Evolutionary conservation across 164 flowering plant genomes (phyloP), one percentile per base, ranked within the genome.

Genomic region (Cinnamomum micranthum): DNA sequence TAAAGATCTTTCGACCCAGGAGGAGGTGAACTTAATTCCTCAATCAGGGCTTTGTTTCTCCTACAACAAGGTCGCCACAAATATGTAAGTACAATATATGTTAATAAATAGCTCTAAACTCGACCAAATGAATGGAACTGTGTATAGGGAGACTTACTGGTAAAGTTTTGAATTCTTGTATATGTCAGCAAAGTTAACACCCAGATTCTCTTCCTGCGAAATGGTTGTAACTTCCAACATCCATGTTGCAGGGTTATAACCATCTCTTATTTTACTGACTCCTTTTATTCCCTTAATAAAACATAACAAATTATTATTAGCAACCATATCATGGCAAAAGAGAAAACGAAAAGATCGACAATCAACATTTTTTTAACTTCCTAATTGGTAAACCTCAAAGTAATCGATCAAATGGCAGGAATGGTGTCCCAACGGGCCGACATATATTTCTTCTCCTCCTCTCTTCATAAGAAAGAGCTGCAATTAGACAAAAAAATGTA

Each of bases 211-310:
- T 65, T 85, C 88, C 73, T 85, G 86, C 51, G 82, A 78, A 19
- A 65, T 41, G 1, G 80, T 59, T 24, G 82, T 80, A 17, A 84
- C 81, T 76, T 85, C 88, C 80, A 85, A 65, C 88, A 85, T 82
- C 88, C 88, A 83, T 12, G 88, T 83, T 58, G 88, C 88, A 1
- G 86, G 88, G 70, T 85, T 85, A 65, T 85, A 84, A 24, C 86
- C 81, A 27, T 82, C 85, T 59, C 69, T 82, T 50, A 83, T 85
- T 67, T 74, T 85, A 63, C 70, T 62, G 31, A 84, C 80, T 72
- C 88, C 88, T 41, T 76, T 50, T 62, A 83, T 70, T 62, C 71
- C 80, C 88, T 85, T 63, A 15, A 79, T 3, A 74, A 70, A 59
- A 69, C 63, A 70, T 33, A 47, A 75, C 12, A 14, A 14, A 62